A percentile compares a stretch with the other conserved stretches of the same genome.
phyloP scores from a whole-genome alignment of 495 filamentous ascomycete species.

The Pseudomonodictys pantanalensis region DNA sequence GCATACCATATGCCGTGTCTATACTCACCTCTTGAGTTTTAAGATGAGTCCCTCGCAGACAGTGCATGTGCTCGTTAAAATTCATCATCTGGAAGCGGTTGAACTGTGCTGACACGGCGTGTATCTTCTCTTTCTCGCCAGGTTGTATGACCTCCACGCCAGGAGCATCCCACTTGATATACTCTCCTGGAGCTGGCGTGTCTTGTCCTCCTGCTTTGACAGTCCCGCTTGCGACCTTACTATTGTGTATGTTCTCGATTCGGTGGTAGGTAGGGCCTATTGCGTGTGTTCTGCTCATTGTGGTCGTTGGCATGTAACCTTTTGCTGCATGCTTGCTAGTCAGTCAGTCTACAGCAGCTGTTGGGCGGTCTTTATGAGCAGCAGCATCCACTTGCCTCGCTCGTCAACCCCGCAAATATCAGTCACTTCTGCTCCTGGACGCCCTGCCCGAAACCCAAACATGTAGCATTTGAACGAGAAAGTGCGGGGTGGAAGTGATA shows the following conservation, averaged over 20 bases:
- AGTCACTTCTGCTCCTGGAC: no score
- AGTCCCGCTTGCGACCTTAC: neutral
- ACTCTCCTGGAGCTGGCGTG: conserved; percentile 21
- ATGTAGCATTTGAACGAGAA: no score
- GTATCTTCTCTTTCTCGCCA: conserved; percentile 47
- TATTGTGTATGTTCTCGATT: neutral
- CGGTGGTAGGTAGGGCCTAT: no score
- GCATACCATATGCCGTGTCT: neutral
- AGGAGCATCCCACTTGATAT: conserved; percentile 44
- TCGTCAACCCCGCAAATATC: no score
- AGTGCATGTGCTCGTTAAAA: conserved; percentile 49
- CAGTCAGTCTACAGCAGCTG: no score
- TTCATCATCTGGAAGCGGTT: conserved; percentile 49
- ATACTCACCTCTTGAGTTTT: conserved; percentile 45
- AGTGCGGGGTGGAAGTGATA: no score
- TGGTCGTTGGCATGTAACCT: no score
- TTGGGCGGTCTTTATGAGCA: no score
- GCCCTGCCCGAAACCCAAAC: no score
- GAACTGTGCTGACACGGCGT: conserved; percentile 48
- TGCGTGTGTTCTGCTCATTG: no score
- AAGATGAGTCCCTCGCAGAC: conserved; percentile 45
- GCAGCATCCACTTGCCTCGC: no score
- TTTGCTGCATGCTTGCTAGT: no score
- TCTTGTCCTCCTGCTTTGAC: neutral
- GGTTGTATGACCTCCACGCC: conserved; percentile 47